Evolutionary conservation across 73 alveolate species (phyloP).

Genomic region (Paramecium primaurelia): DNA sequence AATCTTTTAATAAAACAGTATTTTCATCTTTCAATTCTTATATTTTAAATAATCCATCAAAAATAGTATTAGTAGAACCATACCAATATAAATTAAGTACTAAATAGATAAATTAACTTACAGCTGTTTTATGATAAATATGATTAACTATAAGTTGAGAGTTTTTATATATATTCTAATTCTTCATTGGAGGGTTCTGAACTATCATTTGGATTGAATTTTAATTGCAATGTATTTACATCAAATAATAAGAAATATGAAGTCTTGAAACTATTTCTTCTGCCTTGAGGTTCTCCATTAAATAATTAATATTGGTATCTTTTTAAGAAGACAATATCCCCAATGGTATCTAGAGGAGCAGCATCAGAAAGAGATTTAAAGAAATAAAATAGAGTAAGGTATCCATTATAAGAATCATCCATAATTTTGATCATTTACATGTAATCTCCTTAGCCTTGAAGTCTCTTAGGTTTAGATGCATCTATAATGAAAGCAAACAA

Average conservation of each 20-base stretch:
- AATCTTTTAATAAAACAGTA: not conserved
- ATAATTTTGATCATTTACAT: constrained; percentile 20
- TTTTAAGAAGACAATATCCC: constrained; percentile 3
- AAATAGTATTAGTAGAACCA: not conserved
- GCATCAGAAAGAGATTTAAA: not conserved
- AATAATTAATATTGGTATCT: not conserved
- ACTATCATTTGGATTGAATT: constrained; percentile 1
- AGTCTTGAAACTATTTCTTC: not conserved
- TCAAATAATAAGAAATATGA: constrained; percentile 18
- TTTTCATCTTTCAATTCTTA: not conserved
- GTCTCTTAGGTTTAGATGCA: constrained; percentile 13
- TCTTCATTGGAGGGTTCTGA: not conserved
- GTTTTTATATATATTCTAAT: not conserved
- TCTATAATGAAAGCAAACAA: not conserved
- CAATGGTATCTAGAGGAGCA: not conserved
- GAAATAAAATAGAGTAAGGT: not conserved
- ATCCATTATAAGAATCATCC: constrained; percentile 44
- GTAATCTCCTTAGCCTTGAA: not conserved
- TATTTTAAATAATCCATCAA: not conserved
- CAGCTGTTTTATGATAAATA: not conserved
- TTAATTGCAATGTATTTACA: not conserved
- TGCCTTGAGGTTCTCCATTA: not conserved
- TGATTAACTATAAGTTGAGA: not conserved
- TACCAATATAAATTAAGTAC: not conserved
- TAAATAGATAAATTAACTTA: not conserved